Base-by-base conservation (phyloP, 352 stramenopile species). In the Pythium oligandrum region DNA sequence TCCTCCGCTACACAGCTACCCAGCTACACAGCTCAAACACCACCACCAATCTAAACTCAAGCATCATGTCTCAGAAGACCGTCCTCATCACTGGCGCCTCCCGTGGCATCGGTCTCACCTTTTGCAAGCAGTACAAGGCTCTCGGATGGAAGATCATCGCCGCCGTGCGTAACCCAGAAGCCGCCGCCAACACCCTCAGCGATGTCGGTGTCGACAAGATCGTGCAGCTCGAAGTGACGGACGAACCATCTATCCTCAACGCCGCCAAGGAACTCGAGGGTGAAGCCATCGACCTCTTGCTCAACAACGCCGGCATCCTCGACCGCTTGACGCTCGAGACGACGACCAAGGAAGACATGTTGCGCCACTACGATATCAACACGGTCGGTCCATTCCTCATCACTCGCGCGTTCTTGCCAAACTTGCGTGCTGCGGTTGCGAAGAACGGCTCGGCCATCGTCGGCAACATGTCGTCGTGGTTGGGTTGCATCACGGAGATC, bases 351-450 rank as follows among this genome's bases (percentile, higher is more conserved):
- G 66, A 76, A 9, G 55, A 69, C 17, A 32, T 86, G n/a, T 63
- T 85, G 62, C 53, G 51, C 5, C 73, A 89, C 50, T 85, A 89
- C 36, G 68, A 88, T 47, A 66, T 88, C 48, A 90, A 90, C 56
- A 42, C 67, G 0, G 61, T 90, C 12, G 79, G 79, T 9, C 64
- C 70, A 26, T 75, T 88, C 49, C 70, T 83, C 31, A 53, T 88
- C 33, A 86, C 77, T n/a, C 59, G 68, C 10, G 72, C 71, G 17
- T 59, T 88, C 17, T 51, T 68, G n/a, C 35, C 48, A 5, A 78
- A 83, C 39, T 53, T 86, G 1, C 65, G 71, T 10, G 70, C 63
- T 4, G 63, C 59, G 8, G 56, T 49, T 11, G 37, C 48, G 0
- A 8, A 11, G 12, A 53, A 49, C 2, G 66, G 51, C 11, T 55